phyloP scores from a whole-genome alignment of 169 alveolate genomes.

The Plasmodium relictum region DNA sequence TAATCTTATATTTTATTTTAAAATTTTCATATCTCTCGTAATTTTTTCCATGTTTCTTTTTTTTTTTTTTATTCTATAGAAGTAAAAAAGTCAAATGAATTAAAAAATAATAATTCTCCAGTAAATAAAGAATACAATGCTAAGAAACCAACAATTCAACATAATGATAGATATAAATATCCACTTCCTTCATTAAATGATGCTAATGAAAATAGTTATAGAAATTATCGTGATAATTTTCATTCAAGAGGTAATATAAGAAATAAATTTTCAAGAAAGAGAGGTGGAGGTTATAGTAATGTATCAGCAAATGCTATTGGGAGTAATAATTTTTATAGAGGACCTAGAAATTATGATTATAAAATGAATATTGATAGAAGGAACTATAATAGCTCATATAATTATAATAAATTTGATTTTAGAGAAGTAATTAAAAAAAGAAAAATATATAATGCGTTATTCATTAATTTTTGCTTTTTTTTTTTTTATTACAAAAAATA shows the following conservation, averaged over 20 bases:
- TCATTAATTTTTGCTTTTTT: background rate
- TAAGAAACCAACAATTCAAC: constrained; percentile 9
- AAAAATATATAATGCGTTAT: background rate
- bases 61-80: constrained; percentile 3
- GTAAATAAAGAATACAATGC: constrained; percentile 26
- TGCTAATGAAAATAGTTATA: constrained; percentile 16
- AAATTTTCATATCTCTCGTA: no score
- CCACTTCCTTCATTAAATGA: constrained; percentile 27
- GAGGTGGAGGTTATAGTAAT: constrained; percentile 61
- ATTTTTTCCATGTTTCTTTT: background rate
- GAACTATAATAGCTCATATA: constrained; percentile 36
- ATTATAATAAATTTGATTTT: constrained; percentile 47
- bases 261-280: constrained; percentile 35
- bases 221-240: constrained; percentile 46
- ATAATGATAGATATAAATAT: constrained; percentile 60
- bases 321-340: constrained; percentile 51
- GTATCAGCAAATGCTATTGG: constrained; percentile 15
- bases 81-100: background rate
- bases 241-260: constrained; percentile 56
- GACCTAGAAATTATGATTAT: constrained; percentile 58
- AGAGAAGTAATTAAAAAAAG: constrained; percentile 30
- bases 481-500: background rate
- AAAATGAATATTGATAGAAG: constrained; percentile 64
- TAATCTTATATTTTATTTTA: no score
- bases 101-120: constrained; percentile 12